phyloP scores from a whole-genome alignment of 2,329 filamentous ascomycete genomes.

The Alternaria postmessia region DNA sequence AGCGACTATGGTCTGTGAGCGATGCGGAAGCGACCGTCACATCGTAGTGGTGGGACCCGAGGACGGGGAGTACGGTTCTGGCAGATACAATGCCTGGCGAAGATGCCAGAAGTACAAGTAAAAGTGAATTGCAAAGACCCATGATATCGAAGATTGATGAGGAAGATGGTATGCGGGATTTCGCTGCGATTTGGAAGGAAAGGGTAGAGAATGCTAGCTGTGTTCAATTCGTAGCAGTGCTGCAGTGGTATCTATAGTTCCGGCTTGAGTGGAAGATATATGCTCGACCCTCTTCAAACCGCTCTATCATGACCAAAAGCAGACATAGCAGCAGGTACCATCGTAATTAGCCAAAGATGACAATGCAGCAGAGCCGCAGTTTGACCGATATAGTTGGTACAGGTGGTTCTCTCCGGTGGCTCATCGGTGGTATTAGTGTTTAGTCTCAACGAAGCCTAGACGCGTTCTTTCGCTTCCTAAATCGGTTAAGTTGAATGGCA shows the following conservation, averaged over 20 bases:
- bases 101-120: slow-evolving; percentile 1
- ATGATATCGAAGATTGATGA: slow-evolving; percentile 1
- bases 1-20: slow-evolving; percentile 28
- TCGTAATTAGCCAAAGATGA: neutral
- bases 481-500: slow-evolving; percentile 15
- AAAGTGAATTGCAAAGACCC: slow-evolving; percentile 2
- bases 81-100: slow-evolving; percentile 3
- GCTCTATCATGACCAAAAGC: slow-evolving; percentile 3
- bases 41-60: slow-evolving; percentile 21
- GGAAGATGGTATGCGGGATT: neutral
- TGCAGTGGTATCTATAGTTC: neutral
- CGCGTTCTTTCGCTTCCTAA: slow-evolving; percentile 30
- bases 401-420: neutral
- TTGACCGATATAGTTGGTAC: neutral
- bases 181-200: neutral
- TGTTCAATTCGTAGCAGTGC: neutral
- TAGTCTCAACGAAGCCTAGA: slow-evolving; percentile 19
- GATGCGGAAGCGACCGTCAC: slow-evolving; percentile 22
- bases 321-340: neutral
- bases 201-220: neutral
- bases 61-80: slow-evolving; percentile 19
- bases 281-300: neutral
- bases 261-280: neutral
- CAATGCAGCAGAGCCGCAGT: neutral
- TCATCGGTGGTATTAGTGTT: neutral